phyloP scores from a whole-genome alignment of 345 rosid species.

The Fremontodendron californicum region DNA sequence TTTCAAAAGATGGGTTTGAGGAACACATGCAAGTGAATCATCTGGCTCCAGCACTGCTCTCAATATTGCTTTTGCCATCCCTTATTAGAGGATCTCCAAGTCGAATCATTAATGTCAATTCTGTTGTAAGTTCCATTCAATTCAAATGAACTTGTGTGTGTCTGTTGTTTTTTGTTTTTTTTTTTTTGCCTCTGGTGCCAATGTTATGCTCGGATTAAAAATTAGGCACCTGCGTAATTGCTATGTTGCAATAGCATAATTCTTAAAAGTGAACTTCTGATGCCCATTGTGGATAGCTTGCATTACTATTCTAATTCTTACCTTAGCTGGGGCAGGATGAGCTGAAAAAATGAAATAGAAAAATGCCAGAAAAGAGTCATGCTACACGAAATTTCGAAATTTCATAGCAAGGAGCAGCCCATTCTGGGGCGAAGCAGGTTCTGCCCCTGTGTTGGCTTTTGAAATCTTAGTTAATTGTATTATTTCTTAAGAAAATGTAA shows the following conservation, averaged over 20 bases:
- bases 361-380: not conserved
- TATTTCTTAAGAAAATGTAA: not conserved
- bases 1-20: constrained; percentile 88
- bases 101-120: constrained; percentile 88
- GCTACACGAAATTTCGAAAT: not conserved
- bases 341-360: not conserved
- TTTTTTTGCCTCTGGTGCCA: not conserved
- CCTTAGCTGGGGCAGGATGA: not conserved
- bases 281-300: not conserved
- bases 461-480: not conserved
- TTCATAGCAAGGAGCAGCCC: not conserved
- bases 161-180: not conserved
- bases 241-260: not conserved
- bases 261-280: not conserved
- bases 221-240: not conserved
- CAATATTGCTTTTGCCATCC: constrained; percentile 85
- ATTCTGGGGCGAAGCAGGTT: not conserved
- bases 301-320: not conserved
- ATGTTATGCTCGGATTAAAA: not conserved
- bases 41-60: constrained; percentile 89
- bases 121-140: constrained; percentile 68
- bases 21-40: constrained; percentile 99
- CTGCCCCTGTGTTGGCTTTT: not conserved
- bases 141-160: not conserved
- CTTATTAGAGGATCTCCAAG: constrained; percentile 91